These are phyloP conservation scores for Geopyxis carbonaria DNA, from an alignment of 495 filamentous ascomycete genomes.

Conservation along the genomic window DNA sequence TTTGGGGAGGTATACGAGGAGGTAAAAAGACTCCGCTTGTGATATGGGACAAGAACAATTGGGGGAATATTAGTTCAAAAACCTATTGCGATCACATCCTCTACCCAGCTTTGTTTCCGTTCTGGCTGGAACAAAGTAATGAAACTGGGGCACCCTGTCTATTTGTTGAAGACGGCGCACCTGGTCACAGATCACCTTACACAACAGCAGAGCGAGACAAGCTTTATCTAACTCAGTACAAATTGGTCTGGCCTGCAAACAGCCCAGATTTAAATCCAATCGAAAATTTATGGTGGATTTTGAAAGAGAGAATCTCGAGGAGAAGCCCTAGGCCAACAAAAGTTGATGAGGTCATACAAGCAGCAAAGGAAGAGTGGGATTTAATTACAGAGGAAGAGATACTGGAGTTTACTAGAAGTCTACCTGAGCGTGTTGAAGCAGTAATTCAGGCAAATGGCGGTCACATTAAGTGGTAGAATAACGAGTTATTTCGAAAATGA, in stretches of 20 bases:
- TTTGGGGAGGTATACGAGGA: conserved; percentile 4
- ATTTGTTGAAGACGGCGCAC: conserved; percentile 5
- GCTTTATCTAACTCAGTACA: background rate
- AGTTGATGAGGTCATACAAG: background rate
- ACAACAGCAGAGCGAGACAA: background rate
- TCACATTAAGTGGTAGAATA: no score
- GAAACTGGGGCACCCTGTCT: background rate
- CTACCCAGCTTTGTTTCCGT: conserved; percentile 1
- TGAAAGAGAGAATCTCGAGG: conserved; percentile 7
- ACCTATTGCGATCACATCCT: conserved; percentile 7
- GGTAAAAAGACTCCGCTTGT: background rate
- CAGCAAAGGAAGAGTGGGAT: conserved; percentile 7
- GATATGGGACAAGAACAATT: conserved; percentile 4
- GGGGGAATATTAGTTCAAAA: conserved; percentile 1
- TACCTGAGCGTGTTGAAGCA: conserved; percentile 6
- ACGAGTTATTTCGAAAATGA: no score
- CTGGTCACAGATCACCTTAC: no score
- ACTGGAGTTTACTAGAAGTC: conserved; percentile 3
- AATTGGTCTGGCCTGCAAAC: background rate
- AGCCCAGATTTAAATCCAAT: conserved; percentile 14
- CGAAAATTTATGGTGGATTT: conserved; percentile 6
- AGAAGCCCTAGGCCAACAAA: background rate
- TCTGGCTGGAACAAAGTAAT: conserved; percentile 6
- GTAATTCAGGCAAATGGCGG: no score
- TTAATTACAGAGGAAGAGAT: conserved; percentile 5